Percentiles rank a stretch among this genome's conserved stretches.
phyloP scores from a whole-genome alignment of 2,329 filamentous ascomycete genomes.

The Colletotrichum coccodes region DNA sequence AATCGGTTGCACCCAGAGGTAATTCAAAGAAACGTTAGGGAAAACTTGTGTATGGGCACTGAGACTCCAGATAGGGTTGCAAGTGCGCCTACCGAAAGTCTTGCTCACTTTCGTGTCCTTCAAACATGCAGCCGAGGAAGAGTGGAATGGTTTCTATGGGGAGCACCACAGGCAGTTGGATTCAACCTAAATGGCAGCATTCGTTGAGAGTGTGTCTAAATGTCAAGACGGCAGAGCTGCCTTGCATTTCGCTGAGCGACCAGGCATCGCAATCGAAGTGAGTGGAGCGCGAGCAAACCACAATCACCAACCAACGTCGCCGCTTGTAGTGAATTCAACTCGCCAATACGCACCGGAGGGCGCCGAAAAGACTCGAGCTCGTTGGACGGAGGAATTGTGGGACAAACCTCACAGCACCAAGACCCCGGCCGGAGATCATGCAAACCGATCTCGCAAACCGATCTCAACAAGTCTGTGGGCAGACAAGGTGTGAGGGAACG shows the following conservation, averaged over 20 bases:
- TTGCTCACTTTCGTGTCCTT: background rate
- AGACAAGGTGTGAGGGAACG: conserved; percentile 4
- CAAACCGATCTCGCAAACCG: background rate
- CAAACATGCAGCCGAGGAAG: background rate
- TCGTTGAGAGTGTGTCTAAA: background rate
- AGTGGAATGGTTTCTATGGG: background rate
- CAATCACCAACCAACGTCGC: background rate
- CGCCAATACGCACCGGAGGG: background rate
- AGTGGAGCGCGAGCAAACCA: too few species aligned
- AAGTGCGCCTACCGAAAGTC: background rate
- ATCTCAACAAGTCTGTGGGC: conserved; percentile 13
- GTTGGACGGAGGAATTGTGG: background rate
- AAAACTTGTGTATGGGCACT: too few species aligned
- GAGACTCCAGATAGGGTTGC: background rate
- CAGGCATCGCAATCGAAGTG: background rate
- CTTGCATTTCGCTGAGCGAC: background rate
- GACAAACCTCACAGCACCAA: background rate
- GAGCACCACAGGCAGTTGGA: background rate
- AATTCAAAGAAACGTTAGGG: too few species aligned
- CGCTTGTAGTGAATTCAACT: background rate
- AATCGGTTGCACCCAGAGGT: too few species aligned
- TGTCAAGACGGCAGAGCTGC: background rate
- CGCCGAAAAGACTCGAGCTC: background rate
- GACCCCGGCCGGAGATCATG: conserved; percentile 23
- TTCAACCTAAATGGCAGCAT: background rate